Base-by-base conservation (phyloP, 2,329 filamentous ascomycete genomes). In the Trichophyton verrucosum region DNA sequence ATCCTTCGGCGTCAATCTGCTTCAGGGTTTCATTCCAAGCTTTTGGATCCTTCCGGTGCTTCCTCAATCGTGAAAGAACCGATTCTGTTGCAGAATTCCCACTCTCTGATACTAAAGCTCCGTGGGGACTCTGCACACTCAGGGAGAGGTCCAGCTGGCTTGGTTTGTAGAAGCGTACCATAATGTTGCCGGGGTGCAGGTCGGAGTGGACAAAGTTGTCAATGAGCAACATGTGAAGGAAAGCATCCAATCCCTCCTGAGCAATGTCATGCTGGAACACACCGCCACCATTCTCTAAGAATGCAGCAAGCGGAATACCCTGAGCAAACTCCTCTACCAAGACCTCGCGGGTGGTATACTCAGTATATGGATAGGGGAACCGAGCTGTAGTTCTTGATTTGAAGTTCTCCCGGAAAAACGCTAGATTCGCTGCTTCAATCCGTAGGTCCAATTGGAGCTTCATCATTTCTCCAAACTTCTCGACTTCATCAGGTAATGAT, bases 181-280 rank as follows among this genome's bases (percentile, higher is more conserved):
- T 97, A 75, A 99, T 97, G 72, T 99, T 99, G 27, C 94, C 94
- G 0, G 94, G 94, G 71, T 99, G 94, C 33, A 99, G 77, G 71
- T 99, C 94, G 3, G 94, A 92, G 70, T 99, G 94, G 27, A 96
- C 86, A 72, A 99, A 99, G 72, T 99, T 99, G 73, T 99, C 94
- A 44, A 99, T 86, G 11, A 99, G 81, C 15, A 99, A 78, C 94
- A 99, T 99, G 68, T 91, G 89, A 57, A 99, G 76, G 74, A 99
- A 99, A 2, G 92, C 91, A 71, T 99, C 91, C 0, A 99, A 82
- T 0, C 94, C 94, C 76, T 97, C 92, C 61, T 95, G 86, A 2
- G 94, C 91, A 64, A 99, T 95, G 65, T 96, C 92, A 68, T 89
- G 85, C 71, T 96, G 91, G 74, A 95, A 99, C 0, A 90, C 84